phyloP scores from a whole-genome alignment of 192 early-diverging fungal species.

The Gryganskiella cystojenkinii region DNA sequence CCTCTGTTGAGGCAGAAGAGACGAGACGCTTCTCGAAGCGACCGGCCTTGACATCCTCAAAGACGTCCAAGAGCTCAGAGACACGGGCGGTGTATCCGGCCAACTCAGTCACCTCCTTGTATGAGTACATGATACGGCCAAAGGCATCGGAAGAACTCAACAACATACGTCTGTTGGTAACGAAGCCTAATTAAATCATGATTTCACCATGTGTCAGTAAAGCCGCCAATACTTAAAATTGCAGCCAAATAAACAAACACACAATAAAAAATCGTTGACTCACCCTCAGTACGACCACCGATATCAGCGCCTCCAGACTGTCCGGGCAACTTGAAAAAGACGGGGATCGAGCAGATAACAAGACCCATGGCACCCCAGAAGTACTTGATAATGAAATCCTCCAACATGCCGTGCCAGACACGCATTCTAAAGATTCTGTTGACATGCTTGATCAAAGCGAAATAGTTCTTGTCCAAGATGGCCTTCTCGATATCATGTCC shows the following conservation, averaged over 20 bases:
- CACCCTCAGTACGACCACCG: conserved; percentile 66
- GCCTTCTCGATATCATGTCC: conserved; percentile 87
- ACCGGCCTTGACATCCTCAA: conserved; percentile 88
- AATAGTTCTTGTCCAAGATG: conserved; percentile 83
- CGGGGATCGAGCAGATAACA: conserved; percentile 86
- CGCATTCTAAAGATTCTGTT: conserved; percentile 86
- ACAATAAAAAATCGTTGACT: not conserved
- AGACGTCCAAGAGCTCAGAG: conserved; percentile 83
- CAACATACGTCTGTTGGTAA: conserved; percentile 81
- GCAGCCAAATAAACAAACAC: not conserved
- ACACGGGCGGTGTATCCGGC: conserved; percentile 95
- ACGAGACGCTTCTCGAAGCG: conserved; percentile 81
- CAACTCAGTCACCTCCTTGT: conserved; percentile 94
- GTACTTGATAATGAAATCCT: conserved; percentile 99
- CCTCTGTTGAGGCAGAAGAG: conserved; percentile 62
- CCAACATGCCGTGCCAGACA: conserved; percentile 94
- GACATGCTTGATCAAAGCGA: conserved; percentile 86
- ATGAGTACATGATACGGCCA: conserved; percentile 91
- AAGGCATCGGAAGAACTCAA: conserved; percentile 83
- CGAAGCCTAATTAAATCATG: conserved; percentile 76
- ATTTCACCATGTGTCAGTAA: too few relatives aligned
- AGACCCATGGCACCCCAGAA: conserved; percentile 96
- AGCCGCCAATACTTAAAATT: too few relatives aligned
- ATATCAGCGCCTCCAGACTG: conserved; percentile 47
- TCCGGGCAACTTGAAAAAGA: conserved; percentile 72